Evolutionary conservation across 176 grass and related monocot species (phyloP).

Genomic region (Oryza meyeriana): DNA sequence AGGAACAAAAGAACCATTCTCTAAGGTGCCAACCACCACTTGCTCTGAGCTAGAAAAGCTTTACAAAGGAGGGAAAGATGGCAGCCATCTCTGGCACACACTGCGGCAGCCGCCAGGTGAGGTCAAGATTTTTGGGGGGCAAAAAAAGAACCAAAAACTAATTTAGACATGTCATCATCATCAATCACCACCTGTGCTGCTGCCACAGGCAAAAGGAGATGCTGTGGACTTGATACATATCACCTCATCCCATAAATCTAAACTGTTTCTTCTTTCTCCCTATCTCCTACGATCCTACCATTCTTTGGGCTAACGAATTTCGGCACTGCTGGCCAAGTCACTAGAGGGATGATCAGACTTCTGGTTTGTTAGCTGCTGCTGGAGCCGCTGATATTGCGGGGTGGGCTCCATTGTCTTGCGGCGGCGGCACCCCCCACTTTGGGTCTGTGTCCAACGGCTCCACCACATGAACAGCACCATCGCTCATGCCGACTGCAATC

Average conservation of each 20-base stretch:
- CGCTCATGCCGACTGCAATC: slow-evolving; percentile 91
- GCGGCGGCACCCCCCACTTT: slow-evolving; percentile 72
- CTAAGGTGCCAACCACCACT: slow-evolving; percentile 36
- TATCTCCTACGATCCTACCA: slow-evolving; percentile 60
- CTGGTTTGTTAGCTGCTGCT: slow-evolving; percentile 55
- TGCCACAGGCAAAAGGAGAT: slow-evolving; percentile 18
- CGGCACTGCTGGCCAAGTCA: slow-evolving; percentile 30
- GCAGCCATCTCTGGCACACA: background rate
- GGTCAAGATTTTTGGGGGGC: slow-evolving; percentile 7
- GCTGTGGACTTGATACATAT: slow-evolving; percentile 41
- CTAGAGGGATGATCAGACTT: slow-evolving; percentile 58
- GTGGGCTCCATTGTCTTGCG: slow-evolving; percentile 80
- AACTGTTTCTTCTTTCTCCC: slow-evolving; percentile 53
- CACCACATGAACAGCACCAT: slow-evolving; percentile 84
- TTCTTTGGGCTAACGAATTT: slow-evolving; percentile 35
- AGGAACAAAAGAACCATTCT: slow-evolving; percentile 24
- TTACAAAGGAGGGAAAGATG: slow-evolving; percentile 48
- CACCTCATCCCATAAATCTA: slow-evolving; percentile 32
- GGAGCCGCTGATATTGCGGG: slow-evolving; percentile 48
- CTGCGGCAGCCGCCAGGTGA: background rate
- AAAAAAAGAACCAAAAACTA: slow-evolving; percentile 37
- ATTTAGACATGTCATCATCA: slow-evolving; percentile 22
- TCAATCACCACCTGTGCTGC: slow-evolving; percentile 37
- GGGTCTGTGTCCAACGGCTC: slow-evolving; percentile 75
- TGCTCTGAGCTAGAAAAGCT: slow-evolving; percentile 45